phyloP scores from a whole-genome alignment of 768 basidiomycete genomes.

The Glaciozyma antarctica region DNA sequence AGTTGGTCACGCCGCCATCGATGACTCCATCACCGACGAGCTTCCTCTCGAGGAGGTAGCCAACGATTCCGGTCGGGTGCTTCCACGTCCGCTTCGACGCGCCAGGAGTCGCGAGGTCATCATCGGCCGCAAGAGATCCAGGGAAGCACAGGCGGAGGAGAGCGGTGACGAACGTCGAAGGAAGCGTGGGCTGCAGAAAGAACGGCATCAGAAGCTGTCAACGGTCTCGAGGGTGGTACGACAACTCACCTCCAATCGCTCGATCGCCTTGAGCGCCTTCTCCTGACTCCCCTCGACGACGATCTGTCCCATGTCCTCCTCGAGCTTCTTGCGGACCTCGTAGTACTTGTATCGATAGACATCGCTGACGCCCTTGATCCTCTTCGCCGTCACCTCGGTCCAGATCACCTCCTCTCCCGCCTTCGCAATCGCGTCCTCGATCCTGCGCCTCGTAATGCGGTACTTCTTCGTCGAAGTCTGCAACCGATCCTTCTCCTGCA shows the following conservation, averaged over 20 bases:
- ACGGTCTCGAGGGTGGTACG: background rate
- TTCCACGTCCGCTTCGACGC: background rate
- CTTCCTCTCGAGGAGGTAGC: slow-evolving; percentile 20
- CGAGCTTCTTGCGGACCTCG: slow-evolving; percentile 24
- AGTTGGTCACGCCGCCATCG: slow-evolving; percentile 19
- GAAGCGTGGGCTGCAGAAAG: slow-evolving; percentile 17
- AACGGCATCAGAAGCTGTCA: background rate
- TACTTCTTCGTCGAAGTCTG: slow-evolving; percentile 11
- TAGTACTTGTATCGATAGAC: slow-evolving; percentile 23
- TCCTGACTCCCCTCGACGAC: slow-evolving; percentile 13
- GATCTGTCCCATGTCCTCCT: slow-evolving; percentile 21
- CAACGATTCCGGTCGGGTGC: slow-evolving; percentile 20
- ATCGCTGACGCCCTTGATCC: slow-evolving; percentile 23
- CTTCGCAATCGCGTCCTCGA: slow-evolving; percentile 18
- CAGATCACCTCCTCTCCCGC: slow-evolving; percentile 2
- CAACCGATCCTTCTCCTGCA: slow-evolving; percentile 1
- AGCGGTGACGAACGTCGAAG: slow-evolving; percentile 27
- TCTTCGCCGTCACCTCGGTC: slow-evolving; percentile 15
- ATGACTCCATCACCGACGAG: slow-evolving; percentile 27
- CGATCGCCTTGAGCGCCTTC: slow-evolving; percentile 10
- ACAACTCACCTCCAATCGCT: slow-evolving; percentile 15
- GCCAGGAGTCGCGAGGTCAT: slow-evolving; percentile 1
- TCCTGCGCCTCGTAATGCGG: slow-evolving; percentile 9
- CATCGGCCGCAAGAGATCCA: background rate
- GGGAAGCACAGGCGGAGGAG: slow-evolving; percentile 29